These are phyloP conservation scores for Pythium guiyangense DNA, from an alignment of 352 stramenopile species.

Conservation along the genomic window DNA sequence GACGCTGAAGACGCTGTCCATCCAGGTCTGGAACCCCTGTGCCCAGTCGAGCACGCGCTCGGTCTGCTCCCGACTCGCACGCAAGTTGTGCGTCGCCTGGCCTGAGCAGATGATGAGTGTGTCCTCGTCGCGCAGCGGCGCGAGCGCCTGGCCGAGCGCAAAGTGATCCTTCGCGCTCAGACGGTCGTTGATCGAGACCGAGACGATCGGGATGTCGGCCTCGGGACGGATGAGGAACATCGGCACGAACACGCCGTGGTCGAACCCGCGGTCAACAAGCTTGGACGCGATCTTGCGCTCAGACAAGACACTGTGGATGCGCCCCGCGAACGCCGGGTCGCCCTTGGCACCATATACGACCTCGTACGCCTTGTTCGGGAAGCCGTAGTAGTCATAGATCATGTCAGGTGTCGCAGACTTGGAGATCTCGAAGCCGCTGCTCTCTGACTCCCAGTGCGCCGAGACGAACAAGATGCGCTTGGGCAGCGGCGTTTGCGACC, in stretches of 20 bases:
- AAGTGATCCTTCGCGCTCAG: slow-evolving; percentile 41
- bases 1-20: slow-evolving; percentile 14
- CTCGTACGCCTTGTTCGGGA: slow-evolving; percentile 83
- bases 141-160: slow-evolving; percentile 47
- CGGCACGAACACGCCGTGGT: slow-evolving; percentile 92
- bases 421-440: slow-evolving; percentile 34
- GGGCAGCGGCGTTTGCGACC: slow-evolving; percentile 25
- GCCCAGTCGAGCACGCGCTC: slow-evolving; percentile 23
- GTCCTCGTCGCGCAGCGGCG: slow-evolving; percentile 49
- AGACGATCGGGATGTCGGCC: slow-evolving; percentile 85
- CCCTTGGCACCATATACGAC: slow-evolving; percentile 80
- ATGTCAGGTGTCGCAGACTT: slow-evolving; percentile 46
- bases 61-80: slow-evolving; percentile 14
- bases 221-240: slow-evolving; percentile 87
- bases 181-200: slow-evolving; percentile 54
- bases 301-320: slow-evolving; percentile 59
- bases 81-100: slow-evolving; percentile 36
- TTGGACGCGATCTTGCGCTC: slow-evolving; percentile 39
- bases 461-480: slow-evolving; percentile 81
- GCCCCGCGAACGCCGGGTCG: slow-evolving; percentile 52
- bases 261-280: slow-evolving; percentile 63
- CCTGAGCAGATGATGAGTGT: slow-evolving; percentile 76
- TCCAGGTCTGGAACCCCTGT: slow-evolving; percentile 27
- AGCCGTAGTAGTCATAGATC: slow-evolving; percentile 90
- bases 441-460: slow-evolving; percentile 79